A percentile compares a stretch with the other conserved stretches of the same genome.
Evolutionary conservation across 371 early-diverging fungal species (phyloP).

Genomic region (Choanephora cucurbitarum): DNA sequence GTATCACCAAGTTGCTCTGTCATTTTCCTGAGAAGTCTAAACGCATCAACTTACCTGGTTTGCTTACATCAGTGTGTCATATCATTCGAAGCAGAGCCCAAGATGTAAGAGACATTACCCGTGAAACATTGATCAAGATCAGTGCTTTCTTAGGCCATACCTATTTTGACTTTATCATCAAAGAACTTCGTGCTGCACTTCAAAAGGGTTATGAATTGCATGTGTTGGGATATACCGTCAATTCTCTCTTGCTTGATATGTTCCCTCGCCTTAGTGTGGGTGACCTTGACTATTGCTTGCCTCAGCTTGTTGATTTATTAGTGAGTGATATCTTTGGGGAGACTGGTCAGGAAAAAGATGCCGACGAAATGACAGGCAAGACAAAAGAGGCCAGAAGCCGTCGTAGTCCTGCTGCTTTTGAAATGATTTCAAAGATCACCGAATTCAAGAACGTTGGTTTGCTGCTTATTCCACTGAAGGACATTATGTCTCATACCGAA

Average conservation of each 20-base stretch:
- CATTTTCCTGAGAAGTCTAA: slow-evolving; percentile 76
- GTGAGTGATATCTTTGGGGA: slow-evolving; percentile 91
- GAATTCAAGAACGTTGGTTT: slow-evolving; percentile 64
- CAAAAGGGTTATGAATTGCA: slow-evolving; percentile 89
- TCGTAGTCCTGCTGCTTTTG: slow-evolving; percentile 83
- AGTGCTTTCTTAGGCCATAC: slow-evolving; percentile 78
- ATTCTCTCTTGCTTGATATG: slow-evolving; percentile 73
- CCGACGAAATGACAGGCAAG: slow-evolving; percentile 85
- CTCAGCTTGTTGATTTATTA: slow-evolving; percentile 69
- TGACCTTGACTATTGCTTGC: slow-evolving; percentile 79
- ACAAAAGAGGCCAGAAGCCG: slow-evolving; percentile 85
- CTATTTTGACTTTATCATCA: slow-evolving; percentile 86
- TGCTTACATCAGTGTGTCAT: slow-evolving; percentile 84
- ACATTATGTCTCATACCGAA: slow-evolving; percentile 82
- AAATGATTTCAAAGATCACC: slow-evolving; percentile 69
- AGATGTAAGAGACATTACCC: slow-evolving; percentile 82
- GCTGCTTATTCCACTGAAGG: slow-evolving; percentile 84
- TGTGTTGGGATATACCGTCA: slow-evolving; percentile 89
- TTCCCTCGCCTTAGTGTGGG: slow-evolving; percentile 65
- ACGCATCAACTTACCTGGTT: slow-evolving; percentile 78
- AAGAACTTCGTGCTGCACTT: slow-evolving; percentile 79
- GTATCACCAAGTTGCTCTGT: slow-evolving; percentile 80
- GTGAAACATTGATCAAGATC: slow-evolving; percentile 87
- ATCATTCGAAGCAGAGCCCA: slow-evolving; percentile 83
- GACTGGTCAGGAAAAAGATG: slow-evolving; percentile 86